phyloP scores from a whole-genome alignment of 306 rosid genomes.

The Oemleria cerasiformis region DNA sequence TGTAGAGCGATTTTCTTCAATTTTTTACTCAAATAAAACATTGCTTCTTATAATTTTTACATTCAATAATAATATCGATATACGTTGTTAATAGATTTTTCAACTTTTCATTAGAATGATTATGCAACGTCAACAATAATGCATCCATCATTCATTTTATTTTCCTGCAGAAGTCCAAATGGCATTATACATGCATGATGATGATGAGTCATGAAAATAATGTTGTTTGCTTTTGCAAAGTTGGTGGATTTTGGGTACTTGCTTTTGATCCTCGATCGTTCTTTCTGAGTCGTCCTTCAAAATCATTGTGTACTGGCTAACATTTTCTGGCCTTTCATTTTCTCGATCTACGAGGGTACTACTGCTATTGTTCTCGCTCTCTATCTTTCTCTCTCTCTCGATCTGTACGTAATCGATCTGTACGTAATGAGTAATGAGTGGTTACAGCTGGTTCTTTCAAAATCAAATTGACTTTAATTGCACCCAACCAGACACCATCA shows the following conservation, averaged over 20 bases:
- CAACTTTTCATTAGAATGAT: too few species aligned
- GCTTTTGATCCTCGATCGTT: not conserved
- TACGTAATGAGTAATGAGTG: constrained; percentile 19
- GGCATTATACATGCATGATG: not conserved
- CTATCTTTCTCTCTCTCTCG: not conserved
- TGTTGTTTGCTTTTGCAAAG: not conserved
- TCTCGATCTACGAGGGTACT: not conserved
- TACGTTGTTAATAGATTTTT: too few species aligned
- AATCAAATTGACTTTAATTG: constrained; percentile 37
- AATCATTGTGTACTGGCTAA: not conserved
- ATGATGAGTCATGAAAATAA: not conserved
- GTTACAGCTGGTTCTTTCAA: constrained; percentile 42
- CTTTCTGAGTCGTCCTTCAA: constrained; percentile 1
- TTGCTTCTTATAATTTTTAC: too few species aligned
- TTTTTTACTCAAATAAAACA: too few species aligned
- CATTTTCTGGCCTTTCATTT: not conserved
- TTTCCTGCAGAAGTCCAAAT: not conserved
- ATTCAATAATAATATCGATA: too few species aligned
- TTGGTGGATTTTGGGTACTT: not conserved
- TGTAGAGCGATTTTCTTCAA: too few species aligned
- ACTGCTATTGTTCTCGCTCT: not conserved
- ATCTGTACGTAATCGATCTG: too few species aligned
- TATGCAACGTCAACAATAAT: too few species aligned
- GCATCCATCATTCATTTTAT: too few species aligned
- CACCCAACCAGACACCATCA: constrained; percentile 44